Conservation (phyloP, 1,284 basidiomycete genomes). For the Cutaneotrichosporon sp. region DNA sequence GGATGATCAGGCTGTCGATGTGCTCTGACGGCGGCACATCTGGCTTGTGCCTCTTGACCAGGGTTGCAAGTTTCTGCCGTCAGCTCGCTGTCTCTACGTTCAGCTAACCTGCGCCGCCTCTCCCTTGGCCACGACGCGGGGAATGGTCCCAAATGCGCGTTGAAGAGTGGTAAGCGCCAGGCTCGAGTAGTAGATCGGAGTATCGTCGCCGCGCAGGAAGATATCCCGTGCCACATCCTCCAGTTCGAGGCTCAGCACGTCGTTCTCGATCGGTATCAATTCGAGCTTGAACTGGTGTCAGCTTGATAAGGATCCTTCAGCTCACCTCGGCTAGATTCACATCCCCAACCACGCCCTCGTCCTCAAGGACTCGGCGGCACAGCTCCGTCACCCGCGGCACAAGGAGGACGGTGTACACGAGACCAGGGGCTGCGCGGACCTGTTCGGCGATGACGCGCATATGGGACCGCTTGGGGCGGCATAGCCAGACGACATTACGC, state of each 20-base stretch:
- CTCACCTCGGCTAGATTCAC: slow-evolving; percentile 64
- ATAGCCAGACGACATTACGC: slow-evolving; percentile 88
- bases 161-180: slow-evolving; percentile 82
- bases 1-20: slow-evolving; percentile 80
- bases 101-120: slow-evolving; percentile 58
- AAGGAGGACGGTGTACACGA: slow-evolving; percentile 77
- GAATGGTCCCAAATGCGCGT: slow-evolving; percentile 81
- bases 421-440: slow-evolving; percentile 16
- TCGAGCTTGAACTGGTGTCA: slow-evolving; percentile 67
- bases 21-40: slow-evolving; percentile 47
- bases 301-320: too few relatives aligned
- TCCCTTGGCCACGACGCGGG: slow-evolving; percentile 89
- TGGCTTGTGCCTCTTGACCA: slow-evolving; percentile 60
- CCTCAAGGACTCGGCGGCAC: slow-evolving; percentile 74
- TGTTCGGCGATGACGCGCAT: slow-evolving; percentile 76
- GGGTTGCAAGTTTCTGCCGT: slow-evolving; percentile 64
- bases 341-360: slow-evolving; percentile 87
- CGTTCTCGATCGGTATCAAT: slow-evolving; percentile 86
- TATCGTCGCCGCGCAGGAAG: slow-evolving; percentile 91
- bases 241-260: slow-evolving; percentile 81
- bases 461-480: slow-evolving; percentile 76
- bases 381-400: slow-evolving; percentile 84
- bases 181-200: slow-evolving; percentile 78
- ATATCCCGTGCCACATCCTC: slow-evolving; percentile 77
- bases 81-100: background rate